Evolutionary conservation across 1,284 basidiomycete species (phyloP), one percentile per base, ranked within the genome.

Genomic region (Tausonia pullulans): DNA sequence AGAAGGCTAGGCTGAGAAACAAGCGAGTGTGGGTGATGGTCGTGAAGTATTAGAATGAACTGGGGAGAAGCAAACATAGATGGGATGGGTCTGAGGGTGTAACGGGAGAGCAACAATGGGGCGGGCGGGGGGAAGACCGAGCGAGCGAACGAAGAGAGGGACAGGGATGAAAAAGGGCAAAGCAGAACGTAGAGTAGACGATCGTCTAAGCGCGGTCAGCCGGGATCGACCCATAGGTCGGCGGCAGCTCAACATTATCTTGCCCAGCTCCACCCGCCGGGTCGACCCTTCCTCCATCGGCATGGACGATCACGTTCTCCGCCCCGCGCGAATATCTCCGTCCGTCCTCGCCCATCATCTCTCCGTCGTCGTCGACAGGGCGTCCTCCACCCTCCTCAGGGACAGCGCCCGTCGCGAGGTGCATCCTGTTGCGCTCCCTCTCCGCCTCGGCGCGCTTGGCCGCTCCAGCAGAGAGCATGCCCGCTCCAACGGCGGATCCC

Each of bases 391-490:
- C n/a, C 55, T 43, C 14, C 43, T 43, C 5, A 4, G 6, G 43
- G 55, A 40, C 27, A 27, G 27, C 52, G 27, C 27, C 27, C 10
- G 52, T 40, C 41, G 27, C 27, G 27, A 50, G 27, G 27, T 58
- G 44, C 40, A 61, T 51, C 5, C 64, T 40, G 50, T 55, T 52
- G 3, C 64, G 48, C 41, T 65, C 64, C 55, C 64, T 45, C 49
- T 60, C 45, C 5, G 65, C 65, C 45, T 66, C 61, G 43, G 62
- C 61, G 39, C 61, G 62, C 58, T 63, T 66, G 8, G 65, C 65
- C 16, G 61, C 65, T 16, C 56, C 61, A 9, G 65, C 61, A 16
- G 61, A 46, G 51, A 61, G 62, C 39, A 56, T 59, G n/a, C 59
- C 63, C 14, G 53, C 60, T n/a, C 57, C 58, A 41, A 40, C 55